Evolutionary conservation across 257 asterid species (phyloP), one percentile per base, ranked within the genome.

Genomic region (Solanum piurae): DNA sequence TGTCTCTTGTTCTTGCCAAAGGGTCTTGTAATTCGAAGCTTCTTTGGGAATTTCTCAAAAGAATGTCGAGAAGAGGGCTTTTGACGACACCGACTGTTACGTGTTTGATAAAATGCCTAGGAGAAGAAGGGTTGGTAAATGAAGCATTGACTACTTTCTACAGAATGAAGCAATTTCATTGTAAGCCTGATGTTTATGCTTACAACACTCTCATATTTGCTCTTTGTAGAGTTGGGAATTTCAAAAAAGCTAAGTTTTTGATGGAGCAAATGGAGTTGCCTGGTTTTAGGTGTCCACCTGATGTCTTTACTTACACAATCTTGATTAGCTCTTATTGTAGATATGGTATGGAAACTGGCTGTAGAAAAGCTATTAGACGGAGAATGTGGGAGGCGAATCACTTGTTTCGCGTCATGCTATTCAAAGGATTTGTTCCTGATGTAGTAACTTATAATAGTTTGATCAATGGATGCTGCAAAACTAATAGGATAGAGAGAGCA

Each of bases 371-470:
- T 46, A 92, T 90, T 18, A 89, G 98, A 89, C 91, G 96, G 91
- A 89, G 99, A 27, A 88, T 97, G 86, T 97, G 98, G 99, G 98
- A 95, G 91, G 99, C 98, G 4, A 97, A 97, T 91, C 98, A 94
- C 88, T 90, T 95, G 89, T 97, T 97, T 84, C 89, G 99, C 83
- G 84, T 94, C 74, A 95, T 97, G 99, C 58, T 95, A 62, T 97
- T 95, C 83, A 94, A 93, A 87, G 99, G 99, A 1, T 95, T 92
- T 92, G 90, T 85, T 27, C 99, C 99, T 23, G 98, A 97, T 89
- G 96, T 95, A 10, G 99, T 97, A 87, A 95, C 99, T n/a, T 97
- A 97, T 83, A 97, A 97, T 27, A 93, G 96, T 75, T 90, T 95
- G 93, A 97, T 97, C 76, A 94, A 95, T 87, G 99, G 99, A 7